phyloP scores from a whole-genome alignment of 2,329 filamentous ascomycete species.

The Calonectria hawksworthii region DNA sequence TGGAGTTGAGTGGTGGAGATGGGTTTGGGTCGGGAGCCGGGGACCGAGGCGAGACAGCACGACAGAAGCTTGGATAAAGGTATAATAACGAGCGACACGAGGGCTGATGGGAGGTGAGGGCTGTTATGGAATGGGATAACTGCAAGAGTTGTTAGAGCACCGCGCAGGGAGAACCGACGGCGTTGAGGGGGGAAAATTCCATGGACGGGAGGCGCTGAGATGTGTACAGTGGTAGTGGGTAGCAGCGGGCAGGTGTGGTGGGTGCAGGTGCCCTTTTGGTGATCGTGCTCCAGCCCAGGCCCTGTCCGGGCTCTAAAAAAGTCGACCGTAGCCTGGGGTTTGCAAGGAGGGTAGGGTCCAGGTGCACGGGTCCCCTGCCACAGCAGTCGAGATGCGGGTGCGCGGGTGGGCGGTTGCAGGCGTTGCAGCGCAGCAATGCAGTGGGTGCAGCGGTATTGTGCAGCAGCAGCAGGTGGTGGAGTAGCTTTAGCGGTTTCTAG shows the following conservation, averaged over 20 bases:
- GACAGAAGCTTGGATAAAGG: conserved; percentile 31
- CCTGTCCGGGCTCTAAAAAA: conserved; percentile 11
- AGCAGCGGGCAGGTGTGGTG: conserved; percentile 15
- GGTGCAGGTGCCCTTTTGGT: conserved; percentile 27
- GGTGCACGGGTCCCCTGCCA: conserved; percentile 12
- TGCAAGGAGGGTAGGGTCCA: conserved; percentile 4
- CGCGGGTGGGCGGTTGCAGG: conserved; percentile 17
- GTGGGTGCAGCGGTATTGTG: conserved; percentile 16
- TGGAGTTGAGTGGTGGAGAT: conserved; percentile 10
- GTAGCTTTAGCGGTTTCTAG: conserved; percentile 26
- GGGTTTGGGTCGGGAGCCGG: conserved; percentile 31
- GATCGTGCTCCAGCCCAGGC: conserved; percentile 8
- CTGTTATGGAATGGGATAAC: conserved; percentile 34
- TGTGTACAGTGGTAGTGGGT: conserved; percentile 16
- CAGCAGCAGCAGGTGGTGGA: conserved; percentile 11
- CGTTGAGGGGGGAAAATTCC: conserved; percentile 35
- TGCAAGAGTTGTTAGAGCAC: conserved; percentile 21
- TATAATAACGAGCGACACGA: conserved; percentile 42
- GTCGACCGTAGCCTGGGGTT: conserved; percentile 17
- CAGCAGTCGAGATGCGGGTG: conserved; percentile 30
- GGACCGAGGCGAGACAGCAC: conserved; percentile 39
- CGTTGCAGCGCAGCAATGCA: conserved; percentile 20
- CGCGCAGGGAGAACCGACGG: conserved; percentile 28
- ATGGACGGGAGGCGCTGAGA: conserved; percentile 30
- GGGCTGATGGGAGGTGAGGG: conserved; percentile 35